Evolutionary conservation across 768 basidiomycete species (phyloP).

Genomic region (Infundibulicybe gibba): DNA sequence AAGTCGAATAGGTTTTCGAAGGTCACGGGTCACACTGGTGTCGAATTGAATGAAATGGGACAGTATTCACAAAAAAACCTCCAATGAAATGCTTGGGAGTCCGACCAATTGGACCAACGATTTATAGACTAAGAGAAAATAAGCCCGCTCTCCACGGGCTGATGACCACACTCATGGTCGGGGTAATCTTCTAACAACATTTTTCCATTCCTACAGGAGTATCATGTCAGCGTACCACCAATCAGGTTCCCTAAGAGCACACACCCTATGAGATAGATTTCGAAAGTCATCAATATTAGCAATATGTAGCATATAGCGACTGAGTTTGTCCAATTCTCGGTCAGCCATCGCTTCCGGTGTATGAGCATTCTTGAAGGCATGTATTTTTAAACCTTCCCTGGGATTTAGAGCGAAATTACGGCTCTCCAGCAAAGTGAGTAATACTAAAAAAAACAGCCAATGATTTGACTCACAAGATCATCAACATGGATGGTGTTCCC

Average conservation of each 20-base stretch:
- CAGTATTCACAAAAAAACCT: too few species aligned
- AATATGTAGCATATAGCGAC: slow-evolving; percentile 63
- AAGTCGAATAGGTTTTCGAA: too few species aligned
- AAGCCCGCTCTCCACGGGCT: not conserved
- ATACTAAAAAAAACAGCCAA: not conserved
- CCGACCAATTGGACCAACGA: too few species aligned
- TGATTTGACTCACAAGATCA: slow-evolving; percentile 53
- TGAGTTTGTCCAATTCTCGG: slow-evolving; percentile 64
- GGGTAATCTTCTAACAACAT: slow-evolving; percentile 37
- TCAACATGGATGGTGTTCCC: slow-evolving; percentile 86
- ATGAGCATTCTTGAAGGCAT: slow-evolving; percentile 77
- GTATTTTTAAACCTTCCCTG: slow-evolving; percentile 77
- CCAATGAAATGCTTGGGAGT: too few species aligned
- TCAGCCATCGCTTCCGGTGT: slow-evolving; percentile 61
- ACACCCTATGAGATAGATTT: slow-evolving; percentile 63
- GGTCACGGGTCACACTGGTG: too few species aligned
- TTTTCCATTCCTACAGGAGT: slow-evolving; percentile 45
- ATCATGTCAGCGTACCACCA: not conserved
- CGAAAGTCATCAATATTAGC: slow-evolving; percentile 59
- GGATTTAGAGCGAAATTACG: slow-evolving; percentile 90
- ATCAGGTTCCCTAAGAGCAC: slow-evolving; percentile 9
- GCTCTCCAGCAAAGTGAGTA: slow-evolving; percentile 33
- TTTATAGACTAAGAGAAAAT: too few species aligned
- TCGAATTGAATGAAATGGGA: too few species aligned
- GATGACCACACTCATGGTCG: slow-evolving; percentile 7